A percentile compares a stretch with the other conserved stretches of the same genome.
Evolutionary conservation across 1,284 basidiomycete species (phyloP).

Genomic region (Sanguinoderma infundibulare): DNA sequence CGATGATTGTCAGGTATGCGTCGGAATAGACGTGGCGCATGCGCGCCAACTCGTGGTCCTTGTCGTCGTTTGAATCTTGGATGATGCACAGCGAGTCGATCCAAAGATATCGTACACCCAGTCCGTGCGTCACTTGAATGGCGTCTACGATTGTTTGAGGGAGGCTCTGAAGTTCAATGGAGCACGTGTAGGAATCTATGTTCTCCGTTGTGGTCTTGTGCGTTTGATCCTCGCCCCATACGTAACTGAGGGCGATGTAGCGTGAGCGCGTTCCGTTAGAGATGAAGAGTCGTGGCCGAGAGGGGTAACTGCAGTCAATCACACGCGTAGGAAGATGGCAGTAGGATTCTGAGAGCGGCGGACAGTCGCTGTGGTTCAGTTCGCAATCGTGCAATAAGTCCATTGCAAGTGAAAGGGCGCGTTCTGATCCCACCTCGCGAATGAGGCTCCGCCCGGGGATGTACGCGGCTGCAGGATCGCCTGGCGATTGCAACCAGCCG

Average conservation of each 20-base stretch:
- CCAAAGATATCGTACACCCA: conserved; percentile 6
- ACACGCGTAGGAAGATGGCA: conserved; percentile 10
- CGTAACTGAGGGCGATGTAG: conserved; percentile 19
- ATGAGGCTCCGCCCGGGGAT: too few species aligned
- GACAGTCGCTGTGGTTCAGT: too few species aligned
- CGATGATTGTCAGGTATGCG: conserved; percentile 7
- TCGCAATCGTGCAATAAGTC: too few species aligned
- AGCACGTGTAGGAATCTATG: background rate
- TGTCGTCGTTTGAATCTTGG: conserved; percentile 6
- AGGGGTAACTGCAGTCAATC: conserved; percentile 10
- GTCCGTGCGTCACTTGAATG: conserved; percentile 1
- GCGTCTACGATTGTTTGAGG: conserved; percentile 8
- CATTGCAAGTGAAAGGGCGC: too few species aligned
- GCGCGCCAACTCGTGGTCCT: conserved; percentile 1
- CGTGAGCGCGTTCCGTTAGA: background rate
- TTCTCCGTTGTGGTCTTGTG: conserved; percentile 4
- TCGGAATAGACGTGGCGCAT: conserved; percentile 2
- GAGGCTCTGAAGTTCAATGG: background rate
- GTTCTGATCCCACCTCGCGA: too few species aligned
- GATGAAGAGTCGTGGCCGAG: background rate
- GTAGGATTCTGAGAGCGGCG: too few species aligned
- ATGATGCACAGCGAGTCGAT: conserved; percentile 4
- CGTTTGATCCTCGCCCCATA: conserved; percentile 16
- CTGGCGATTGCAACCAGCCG: too few species aligned
- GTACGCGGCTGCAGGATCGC: too few species aligned